These are phyloP conservation scores for Lagenidium sp. DNA, from an alignment of 352 stramenopile genomes.

Conservation along the genomic window DNA sequence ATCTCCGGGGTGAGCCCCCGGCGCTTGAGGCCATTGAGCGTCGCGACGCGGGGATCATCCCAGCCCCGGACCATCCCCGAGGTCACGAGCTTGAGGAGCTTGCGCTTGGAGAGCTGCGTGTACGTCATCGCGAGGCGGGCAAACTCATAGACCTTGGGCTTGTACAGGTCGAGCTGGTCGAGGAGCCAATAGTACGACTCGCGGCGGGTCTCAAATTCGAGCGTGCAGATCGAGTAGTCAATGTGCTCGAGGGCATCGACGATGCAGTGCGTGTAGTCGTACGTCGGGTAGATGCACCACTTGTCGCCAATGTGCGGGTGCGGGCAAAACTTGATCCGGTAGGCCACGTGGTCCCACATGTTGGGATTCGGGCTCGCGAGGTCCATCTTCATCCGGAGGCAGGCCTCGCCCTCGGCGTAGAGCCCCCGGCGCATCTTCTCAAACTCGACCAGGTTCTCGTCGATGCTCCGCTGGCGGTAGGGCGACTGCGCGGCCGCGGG, in stretches of 20 bases:
- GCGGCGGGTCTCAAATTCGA: constrained; percentile 98
- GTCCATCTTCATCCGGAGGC: constrained; percentile 98
- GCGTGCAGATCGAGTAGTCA: constrained; percentile 99
- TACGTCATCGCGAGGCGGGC: constrained; percentile 96
- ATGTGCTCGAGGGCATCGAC: constrained; percentile 97
- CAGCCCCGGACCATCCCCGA: constrained; percentile 85
- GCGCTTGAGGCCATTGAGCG: constrained; percentile 90
- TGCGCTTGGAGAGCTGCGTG: constrained; percentile 98
- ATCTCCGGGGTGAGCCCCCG: constrained; percentile 81
- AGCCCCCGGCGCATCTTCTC: constrained; percentile 94
- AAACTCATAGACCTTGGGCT: constrained; percentile 97
- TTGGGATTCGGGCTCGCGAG: constrained; percentile 97
- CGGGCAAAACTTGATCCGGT: constrained; percentile 97
- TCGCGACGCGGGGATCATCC: constrained; percentile 97
- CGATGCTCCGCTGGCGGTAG: constrained; percentile 87
- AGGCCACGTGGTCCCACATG: constrained; percentile 98
- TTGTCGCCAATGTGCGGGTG: constrained; percentile 96
- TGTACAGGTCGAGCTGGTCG: constrained; percentile 95
- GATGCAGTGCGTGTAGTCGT: constrained; percentile 99
- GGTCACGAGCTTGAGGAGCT: constrained; percentile 97
- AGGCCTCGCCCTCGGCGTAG: constrained; percentile 85
- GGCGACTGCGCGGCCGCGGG: constrained; percentile 72
- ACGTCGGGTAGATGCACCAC: constrained; percentile 99
- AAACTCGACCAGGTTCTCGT: constrained; percentile 95
- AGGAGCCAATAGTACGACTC: constrained; percentile 99